phyloP scores from a whole-genome alignment of 225 moss, liverwort and hornwort genomes.

The Lunularia cruciata region DNA sequence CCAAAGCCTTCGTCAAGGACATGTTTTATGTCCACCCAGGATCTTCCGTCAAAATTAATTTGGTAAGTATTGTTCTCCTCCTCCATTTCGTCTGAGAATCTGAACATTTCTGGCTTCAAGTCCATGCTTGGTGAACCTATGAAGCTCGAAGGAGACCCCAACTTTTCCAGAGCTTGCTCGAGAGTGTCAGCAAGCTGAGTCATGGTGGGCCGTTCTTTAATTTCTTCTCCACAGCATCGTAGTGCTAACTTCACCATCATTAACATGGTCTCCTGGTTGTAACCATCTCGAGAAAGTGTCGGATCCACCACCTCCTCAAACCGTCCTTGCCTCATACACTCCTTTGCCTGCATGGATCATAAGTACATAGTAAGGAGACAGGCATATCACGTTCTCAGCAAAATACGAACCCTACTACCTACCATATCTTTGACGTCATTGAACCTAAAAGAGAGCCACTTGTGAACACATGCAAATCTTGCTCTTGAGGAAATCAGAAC shows the following conservation, averaged over 20 bases:
- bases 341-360: slow-evolving; percentile 28
- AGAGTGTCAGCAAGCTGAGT: slow-evolving; percentile 56
- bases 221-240: slow-evolving; percentile 59
- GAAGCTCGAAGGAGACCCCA: slow-evolving; percentile 41
- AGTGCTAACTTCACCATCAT: slow-evolving; percentile 70
- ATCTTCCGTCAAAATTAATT: slow-evolving; percentile 40
- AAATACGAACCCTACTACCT: neutral
- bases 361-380: neutral
- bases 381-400: neutral
- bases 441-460: neutral
- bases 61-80: slow-evolving; percentile 21
- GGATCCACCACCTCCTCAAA: slow-evolving; percentile 66
- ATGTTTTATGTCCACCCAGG: slow-evolving; percentile 44
- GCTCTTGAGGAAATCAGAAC: neutral
- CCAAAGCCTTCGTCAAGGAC: slow-evolving; percentile 12
- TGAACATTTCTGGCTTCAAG: slow-evolving; percentile 10
- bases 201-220: slow-evolving; percentile 56
- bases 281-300: slow-evolving; percentile 48
- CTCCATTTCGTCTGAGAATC: slow-evolving; percentile 1
- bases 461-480: neutral
- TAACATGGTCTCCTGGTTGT: slow-evolving; percentile 58
- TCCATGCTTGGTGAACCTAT: slow-evolving; percentile 35
- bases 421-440: neutral
- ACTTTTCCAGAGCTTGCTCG: slow-evolving; percentile 50
- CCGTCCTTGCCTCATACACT: slow-evolving; percentile 38